A percentile compares a stretch with the other conserved stretches of the same genome.
These are phyloP conservation scores for Chaetomium sp. DNA, from an alignment of 2,329 filamentous ascomycete genomes.

Conservation along the genomic window DNA sequence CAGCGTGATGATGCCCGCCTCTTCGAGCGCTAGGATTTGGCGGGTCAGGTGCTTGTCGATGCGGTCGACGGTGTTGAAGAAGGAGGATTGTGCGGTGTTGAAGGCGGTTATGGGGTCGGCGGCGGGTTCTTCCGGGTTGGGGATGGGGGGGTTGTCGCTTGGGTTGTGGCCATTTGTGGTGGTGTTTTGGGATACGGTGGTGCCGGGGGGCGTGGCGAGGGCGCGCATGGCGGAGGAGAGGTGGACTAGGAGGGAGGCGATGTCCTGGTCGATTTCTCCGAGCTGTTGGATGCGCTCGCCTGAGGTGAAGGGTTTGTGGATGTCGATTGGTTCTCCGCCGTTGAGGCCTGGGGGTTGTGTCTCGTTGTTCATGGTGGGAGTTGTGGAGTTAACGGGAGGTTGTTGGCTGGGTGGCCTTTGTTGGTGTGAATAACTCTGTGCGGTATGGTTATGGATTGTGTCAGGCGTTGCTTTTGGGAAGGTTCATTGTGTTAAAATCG, in stretches of 20 bases:
- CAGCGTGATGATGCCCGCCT: constrained; percentile 71
- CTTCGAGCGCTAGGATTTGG: constrained; percentile 78
- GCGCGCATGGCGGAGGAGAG: constrained; percentile 64
- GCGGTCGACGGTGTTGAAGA: constrained; percentile 71
- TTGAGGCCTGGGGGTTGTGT: constrained; percentile 9
- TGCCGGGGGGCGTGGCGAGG: constrained; percentile 51
- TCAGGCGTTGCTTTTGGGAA: neutral
- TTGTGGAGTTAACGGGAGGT: neutral
- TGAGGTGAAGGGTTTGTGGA: constrained; percentile 63
- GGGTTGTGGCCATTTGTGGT: neutral
- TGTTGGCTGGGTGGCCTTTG: neutral
- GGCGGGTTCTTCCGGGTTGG: constrained; percentile 29
- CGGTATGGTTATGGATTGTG: neutral
- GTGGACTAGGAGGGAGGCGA: constrained; percentile 50
- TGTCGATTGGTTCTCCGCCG: constrained; percentile 23
- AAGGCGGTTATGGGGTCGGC: constrained; percentile 56
- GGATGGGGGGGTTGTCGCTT: constrained; percentile 37
- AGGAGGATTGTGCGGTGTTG: constrained; percentile 63
- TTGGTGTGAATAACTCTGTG: neutral
- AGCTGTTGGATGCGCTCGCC: constrained; percentile 80
- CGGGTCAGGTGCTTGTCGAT: constrained; percentile 74
- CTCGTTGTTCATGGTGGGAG: constrained; percentile 24
- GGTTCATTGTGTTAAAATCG: neutral
- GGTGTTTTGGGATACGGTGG: constrained; percentile 5
- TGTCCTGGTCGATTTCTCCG: constrained; percentile 71